Conservation (phyloP, 1,284 basidiomycete species). For the Ustilago xerochloae region DNA sequence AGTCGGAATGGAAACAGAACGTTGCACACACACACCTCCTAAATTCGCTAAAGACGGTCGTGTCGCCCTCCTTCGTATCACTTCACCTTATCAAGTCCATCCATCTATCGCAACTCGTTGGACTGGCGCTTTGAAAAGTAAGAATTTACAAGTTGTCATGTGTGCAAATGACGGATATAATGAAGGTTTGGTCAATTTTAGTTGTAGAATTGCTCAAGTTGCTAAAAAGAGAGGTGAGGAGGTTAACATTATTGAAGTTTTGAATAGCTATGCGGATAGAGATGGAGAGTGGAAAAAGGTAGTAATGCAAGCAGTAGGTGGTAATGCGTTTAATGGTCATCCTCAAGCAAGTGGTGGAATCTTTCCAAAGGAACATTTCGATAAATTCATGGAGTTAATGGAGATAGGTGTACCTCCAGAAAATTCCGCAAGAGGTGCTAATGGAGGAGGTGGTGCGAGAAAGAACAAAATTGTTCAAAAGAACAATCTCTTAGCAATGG, state of each 20-base stretch:
- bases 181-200: constrained; percentile 28
- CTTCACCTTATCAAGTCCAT: constrained; percentile 52
- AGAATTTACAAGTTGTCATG: constrained; percentile 55
- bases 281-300: constrained; percentile 27
- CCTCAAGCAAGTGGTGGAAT: constrained; percentile 56
- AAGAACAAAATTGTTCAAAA: constrained; percentile 32
- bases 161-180: constrained; percentile 56
- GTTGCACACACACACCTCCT: constrained; percentile 56
- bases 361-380: constrained; percentile 47
- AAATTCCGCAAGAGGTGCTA: not conserved
- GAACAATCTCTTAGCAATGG: constrained; percentile 40
- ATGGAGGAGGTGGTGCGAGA: not conserved
- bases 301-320: constrained; percentile 17
- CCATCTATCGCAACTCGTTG: constrained; percentile 57
- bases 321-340: constrained; percentile 54
- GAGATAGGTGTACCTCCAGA: constrained; percentile 54
- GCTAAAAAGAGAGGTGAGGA: constrained; percentile 45
- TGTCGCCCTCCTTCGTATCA: constrained; percentile 51
- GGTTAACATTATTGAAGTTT: constrained; percentile 48
- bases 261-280: constrained; percentile 48
- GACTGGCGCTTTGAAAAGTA: constrained; percentile 51
- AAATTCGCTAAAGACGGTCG: constrained; percentile 57
- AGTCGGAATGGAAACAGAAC: constrained; percentile 47
- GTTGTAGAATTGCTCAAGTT: constrained; percentile 42
- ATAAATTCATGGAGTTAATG: constrained; percentile 49